Conservation (phyloP, 345 rosid species). For the Geranium brycei region DNA sequence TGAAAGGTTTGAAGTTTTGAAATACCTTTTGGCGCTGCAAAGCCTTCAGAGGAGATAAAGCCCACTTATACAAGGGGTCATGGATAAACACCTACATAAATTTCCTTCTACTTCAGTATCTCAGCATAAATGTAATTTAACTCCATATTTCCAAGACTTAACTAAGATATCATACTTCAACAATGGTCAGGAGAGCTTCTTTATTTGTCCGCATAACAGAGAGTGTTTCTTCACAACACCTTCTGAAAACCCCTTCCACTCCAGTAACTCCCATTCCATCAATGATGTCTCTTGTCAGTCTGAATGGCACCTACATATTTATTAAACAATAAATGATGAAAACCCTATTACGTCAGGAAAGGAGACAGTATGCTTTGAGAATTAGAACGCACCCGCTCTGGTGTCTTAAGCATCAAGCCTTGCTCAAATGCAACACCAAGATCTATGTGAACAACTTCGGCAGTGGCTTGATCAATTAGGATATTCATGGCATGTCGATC, state of each 20-base stretch:
- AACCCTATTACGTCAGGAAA: conserved; percentile 4
- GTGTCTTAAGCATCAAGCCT: conserved; percentile 95
- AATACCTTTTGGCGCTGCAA: conserved; percentile 97
- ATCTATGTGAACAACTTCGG: conserved; percentile 97
- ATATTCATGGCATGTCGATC: conserved; percentile 94
- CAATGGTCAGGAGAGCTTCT: conserved; percentile 85
- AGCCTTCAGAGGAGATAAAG: conserved; percentile 88
- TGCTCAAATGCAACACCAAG: conserved; percentile 99
- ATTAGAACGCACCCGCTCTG: conserved; percentile 59
- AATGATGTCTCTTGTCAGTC: conserved; percentile 81
- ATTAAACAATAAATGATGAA: background rate
- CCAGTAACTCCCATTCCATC: conserved; percentile 99
- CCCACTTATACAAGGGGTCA: conserved; percentile 98
- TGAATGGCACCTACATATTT: conserved; percentile 70
- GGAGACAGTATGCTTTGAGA: conserved; percentile 4
- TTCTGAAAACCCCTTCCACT: conserved; percentile 92
- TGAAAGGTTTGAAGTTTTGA: background rate
- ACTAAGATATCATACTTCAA: conserved; percentile 52
- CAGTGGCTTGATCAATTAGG: conserved; percentile 87
- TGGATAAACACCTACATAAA: conserved; percentile 85
- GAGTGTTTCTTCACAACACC: conserved; percentile 91
- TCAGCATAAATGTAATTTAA: background rate
- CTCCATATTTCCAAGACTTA: background rate
- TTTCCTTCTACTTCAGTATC: conserved; percentile 2
- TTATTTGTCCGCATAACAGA: conserved; percentile 94